These are phyloP conservation scores for Gonapodya prolifera DNA, from an alignment of 192 early-diverging fungal species.

Conservation along the genomic window DNA sequence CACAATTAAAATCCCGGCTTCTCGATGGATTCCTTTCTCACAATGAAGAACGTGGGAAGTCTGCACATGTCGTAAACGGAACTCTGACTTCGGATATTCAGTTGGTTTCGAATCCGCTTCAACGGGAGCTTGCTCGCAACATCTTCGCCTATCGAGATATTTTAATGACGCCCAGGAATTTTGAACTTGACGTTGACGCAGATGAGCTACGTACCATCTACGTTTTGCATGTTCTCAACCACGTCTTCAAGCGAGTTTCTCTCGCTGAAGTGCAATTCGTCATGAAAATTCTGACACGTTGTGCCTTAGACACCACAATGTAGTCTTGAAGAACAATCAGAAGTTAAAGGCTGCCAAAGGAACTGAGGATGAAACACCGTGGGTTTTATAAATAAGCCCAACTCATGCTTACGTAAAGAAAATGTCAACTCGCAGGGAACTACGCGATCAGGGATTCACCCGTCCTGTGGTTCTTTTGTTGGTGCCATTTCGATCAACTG, in stretches of 20 bases:
- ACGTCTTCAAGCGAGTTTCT: constrained; percentile 56
- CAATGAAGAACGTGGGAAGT: too few species aligned
- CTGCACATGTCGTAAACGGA: too few species aligned
- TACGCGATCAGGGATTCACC: constrained; percentile 92
- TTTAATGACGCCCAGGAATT: too few species aligned
- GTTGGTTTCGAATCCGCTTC: too few species aligned
- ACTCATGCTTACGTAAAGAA: background rate
- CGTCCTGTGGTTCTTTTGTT: constrained; percentile 84
- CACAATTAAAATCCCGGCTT: too few species aligned
- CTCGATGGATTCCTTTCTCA: too few species aligned
- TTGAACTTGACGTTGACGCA: too few species aligned
- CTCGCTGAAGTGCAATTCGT: background rate
- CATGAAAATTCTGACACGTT: background rate
- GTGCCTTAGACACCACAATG: constrained; percentile 40
- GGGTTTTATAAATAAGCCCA: constrained; percentile 4
- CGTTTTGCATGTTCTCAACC: constrained; percentile 79
- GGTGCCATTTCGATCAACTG: constrained; percentile 72
- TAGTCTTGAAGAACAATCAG: constrained; percentile 67
- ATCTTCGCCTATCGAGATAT: too few species aligned
- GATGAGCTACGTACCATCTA: constrained; percentile 58
- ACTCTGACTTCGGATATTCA: too few species aligned
- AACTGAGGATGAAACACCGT: background rate
- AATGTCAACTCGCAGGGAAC: constrained; percentile 35
- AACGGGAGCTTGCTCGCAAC: too few species aligned
- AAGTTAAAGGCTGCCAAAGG: constrained; percentile 44